Base-by-base conservation (phyloP, 306 rosid genomes). In the Urtica urens region DNA sequence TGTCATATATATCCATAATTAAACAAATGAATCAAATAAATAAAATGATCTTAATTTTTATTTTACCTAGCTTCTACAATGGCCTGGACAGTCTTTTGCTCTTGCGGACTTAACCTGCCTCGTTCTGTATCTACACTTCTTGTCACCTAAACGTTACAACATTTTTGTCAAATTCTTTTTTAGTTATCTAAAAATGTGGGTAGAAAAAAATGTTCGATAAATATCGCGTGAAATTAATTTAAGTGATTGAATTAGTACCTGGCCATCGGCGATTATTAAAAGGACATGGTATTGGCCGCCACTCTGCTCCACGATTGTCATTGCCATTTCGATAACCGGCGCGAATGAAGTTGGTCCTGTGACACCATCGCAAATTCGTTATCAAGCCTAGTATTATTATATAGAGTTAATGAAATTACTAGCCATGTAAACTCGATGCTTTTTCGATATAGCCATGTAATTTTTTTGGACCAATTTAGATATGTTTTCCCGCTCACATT, bases 321-420 rank as follows among this genome's bases (percentile, higher is more conserved):
- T 76, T 59, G 94, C 96, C 96, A 76, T 84, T 77, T 81, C 96
- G 72, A 88, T 50, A 29, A 83, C 35, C 15, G 96, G 96, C 54
- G 94, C 93, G 70, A 88, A 88, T 38, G 96, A 88, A 30, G 94
- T 88, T 31, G 96, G 96, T 35, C 96, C 96, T 87, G 78, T 9
- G 4, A 13, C 11, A 35, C 40, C n/a, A n/a, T n/a, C n/a, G n/a
- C n/a, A n/a, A n/a, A n/a, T n/a, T n/a, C n/a, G n/a, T n/a, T n/a
- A n/a, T n/a, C n/a, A n/a, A n/a, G n/a, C n/a, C n/a, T n/a, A n/a
- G n/a, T n/a, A n/a, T n/a, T n/a, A n/a, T n/a, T n/a, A n/a, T n/a
- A n/a, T n/a, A n/a, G n/a, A n/a, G n/a, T n/a, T n/a, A n/a, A n/a
- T n/a, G n/a, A n/a, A n/a, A n/a, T n/a, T n/a, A n/a, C n/a, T n/a